These are phyloP conservation scores for Beta corolliflora DNA, from an alignment of 179 eudicot species.

Conservation along the genomic window DNA sequence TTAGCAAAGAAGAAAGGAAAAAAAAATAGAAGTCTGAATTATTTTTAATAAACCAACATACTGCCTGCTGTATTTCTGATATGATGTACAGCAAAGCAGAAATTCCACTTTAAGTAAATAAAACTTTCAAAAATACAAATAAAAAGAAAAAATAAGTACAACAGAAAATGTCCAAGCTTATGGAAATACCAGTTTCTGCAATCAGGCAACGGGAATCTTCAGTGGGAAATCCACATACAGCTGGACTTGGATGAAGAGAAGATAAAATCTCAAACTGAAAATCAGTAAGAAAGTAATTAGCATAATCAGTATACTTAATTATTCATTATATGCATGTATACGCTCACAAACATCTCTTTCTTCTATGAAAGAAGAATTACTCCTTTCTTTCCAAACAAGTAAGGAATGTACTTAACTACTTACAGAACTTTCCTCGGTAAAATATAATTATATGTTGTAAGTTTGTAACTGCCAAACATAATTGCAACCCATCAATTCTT, in stretches of 20 bases:
- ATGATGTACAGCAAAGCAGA: neutral
- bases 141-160: neutral
- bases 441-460: neutral
- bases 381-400: no score
- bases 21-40: neutral
- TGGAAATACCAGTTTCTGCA: slow-evolving; percentile 71
- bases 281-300: neutral
- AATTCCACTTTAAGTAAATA: slow-evolving; percentile 3
- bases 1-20: neutral
- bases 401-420: no score
- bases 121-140: neutral
- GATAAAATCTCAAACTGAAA: slow-evolving; percentile 82
- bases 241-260: slow-evolving; percentile 93
- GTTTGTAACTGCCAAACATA: neutral
- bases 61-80: neutral
- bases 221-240: slow-evolving; percentile 91
- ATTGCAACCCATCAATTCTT: neutral
- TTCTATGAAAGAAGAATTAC: no score
- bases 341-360: neutral
- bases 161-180: neutral
- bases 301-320: neutral
- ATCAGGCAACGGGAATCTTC: slow-evolving; percentile 83
- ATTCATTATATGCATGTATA: neutral
- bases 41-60: neutral
- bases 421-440: no score